Base-by-base conservation (phyloP, 108 stramenopile genomes). In the Cyclostephanos tholiformis region DNA sequence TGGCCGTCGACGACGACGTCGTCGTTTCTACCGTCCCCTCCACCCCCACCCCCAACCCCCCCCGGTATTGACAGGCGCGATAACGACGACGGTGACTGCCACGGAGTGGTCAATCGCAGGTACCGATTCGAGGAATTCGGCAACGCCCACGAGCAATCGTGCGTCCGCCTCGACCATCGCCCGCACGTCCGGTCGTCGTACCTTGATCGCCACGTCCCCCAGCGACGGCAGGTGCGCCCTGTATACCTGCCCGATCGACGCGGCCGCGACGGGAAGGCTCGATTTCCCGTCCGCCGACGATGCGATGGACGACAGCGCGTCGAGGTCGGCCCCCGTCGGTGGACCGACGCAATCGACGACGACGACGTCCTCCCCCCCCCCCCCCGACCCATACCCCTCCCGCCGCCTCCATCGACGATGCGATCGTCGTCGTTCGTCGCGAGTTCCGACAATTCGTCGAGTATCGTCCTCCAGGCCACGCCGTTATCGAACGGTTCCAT, bases 201-300 rank as follows among this genome's bases (percentile, higher is more conserved):
- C 86, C 61, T 91, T 91, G 67, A 91, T 83, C 19, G 91, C 91
- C 36, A 91, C 91, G 46, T 80, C 67, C 25, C 85, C 86, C 49
- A 67, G 52, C 6, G 71, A 77, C 13, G 83, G 83, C 38, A 86
- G 30, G 29, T 67, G 25, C n/a, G 79, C 82, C 71, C 82, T 82
- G 55, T 84, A 87, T 17, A 82, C 81, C 49, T 85, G 82, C 19
- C 84, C 82, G 36, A 85, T 75, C 51, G 68, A 72, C 3, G 83
- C 86, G 2, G 76, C 82, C 25, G 76, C 82, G 14, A 75, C 52
- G 0, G 82, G 72, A 0, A 26, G 51, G 8, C 73, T 41, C 5
- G 66, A 68, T 7, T 3, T 12, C 1, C 41, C 41, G 1, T 12
- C 9, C 41, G 41, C 3, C 44, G 44, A 46, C 16, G 57, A 58